Conservation (phyloP, 2,329 filamentous ascomycete species). For the Cyphellophora europaea region DNA sequence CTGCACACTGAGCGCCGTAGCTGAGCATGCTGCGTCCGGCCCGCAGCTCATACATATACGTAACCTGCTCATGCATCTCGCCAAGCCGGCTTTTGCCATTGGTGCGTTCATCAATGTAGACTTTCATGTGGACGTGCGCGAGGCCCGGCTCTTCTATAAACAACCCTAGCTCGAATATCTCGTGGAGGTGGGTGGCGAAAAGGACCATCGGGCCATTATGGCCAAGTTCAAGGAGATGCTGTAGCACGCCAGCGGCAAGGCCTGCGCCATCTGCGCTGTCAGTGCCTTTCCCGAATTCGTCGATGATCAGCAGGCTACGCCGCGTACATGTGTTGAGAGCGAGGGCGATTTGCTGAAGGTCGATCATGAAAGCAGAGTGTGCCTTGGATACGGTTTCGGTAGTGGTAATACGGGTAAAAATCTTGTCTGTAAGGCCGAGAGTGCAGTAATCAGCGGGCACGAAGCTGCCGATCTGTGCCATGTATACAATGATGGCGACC, state of each 20-base stretch:
- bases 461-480: constrained; percentile 88
- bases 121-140: constrained; percentile 52
- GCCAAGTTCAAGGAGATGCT: constrained; percentile 43
- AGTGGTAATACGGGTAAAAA: constrained; percentile 76
- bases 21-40: constrained; percentile 66
- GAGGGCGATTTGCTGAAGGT: constrained; percentile 77
- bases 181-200: constrained; percentile 56
- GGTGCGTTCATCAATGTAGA: constrained; percentile 26
- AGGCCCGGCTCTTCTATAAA: constrained; percentile 41
- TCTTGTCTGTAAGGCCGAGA: constrained; percentile 86
- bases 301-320: constrained; percentile 74
- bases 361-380: constrained; percentile 66
- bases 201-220: constrained; percentile 48
- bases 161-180: constrained; percentile 40
- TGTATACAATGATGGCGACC: constrained; percentile 77
- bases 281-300: constrained; percentile 76
- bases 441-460: constrained; percentile 69
- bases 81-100: constrained; percentile 6
- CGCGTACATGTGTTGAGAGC: constrained; percentile 65
- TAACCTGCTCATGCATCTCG: constrained; percentile 43
- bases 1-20: constrained; percentile 78
- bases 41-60: constrained; percentile 59
- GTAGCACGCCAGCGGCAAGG: constrained; percentile 52
- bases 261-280: constrained; percentile 52
- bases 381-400: constrained; percentile 56